Base-by-base conservation (phyloP, 2,329 filamentous ascomycete genomes). In the Colletotrichum tabaci region DNA sequence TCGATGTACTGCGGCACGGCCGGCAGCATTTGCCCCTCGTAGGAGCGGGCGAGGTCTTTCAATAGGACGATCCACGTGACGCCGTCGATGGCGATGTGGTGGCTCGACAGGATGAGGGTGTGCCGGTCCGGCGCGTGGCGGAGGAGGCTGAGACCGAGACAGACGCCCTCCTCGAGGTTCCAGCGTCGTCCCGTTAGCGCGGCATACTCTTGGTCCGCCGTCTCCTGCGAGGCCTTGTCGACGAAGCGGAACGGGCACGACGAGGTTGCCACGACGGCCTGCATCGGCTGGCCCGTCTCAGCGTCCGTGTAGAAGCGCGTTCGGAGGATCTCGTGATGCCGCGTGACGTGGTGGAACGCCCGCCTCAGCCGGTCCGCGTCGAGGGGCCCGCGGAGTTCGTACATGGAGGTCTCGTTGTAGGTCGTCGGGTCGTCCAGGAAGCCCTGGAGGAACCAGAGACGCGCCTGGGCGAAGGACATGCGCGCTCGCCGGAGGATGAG, bases 31-130 rank as follows among this genome's bases (percentile, higher is more conserved):
- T 71, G 57, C 15, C 79, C 77, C 1, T 77, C 77, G 75, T 88
- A 88, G 0, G 76, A 80, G 38, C 78, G 81, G n/a, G 84, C 79
- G 3, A 88, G 67, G 47, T 89, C 86, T 0, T 71, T 38, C 15
- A 86, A 66, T 21, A 89, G 77, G 2, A 87, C 73, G 12, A 84
- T 73, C 4, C 81, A 81, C 55, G 85, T 85, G 47, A 83, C 71
- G 0, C 84, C 86, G 72, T 89, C 87, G 80, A 89, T 82, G 44
- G 80, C 77, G 47, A 89, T 87, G 73, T 88, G 86, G 69, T 88
- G 86, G 56, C 80, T 81, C 1, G 78, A 77, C 6, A 89, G 57
- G 0, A 89, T 49, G 4, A 88, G 69, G 73, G 78, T 83, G 68
- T 86, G 82, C 1, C 38, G 38, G 4, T 55, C 10, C 7, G 21